Evolutionary conservation across 1,284 basidiomycete species (phyloP), one percentile per base, ranked within the genome.

Genomic region (Paramarasmius palmivorus): DNA sequence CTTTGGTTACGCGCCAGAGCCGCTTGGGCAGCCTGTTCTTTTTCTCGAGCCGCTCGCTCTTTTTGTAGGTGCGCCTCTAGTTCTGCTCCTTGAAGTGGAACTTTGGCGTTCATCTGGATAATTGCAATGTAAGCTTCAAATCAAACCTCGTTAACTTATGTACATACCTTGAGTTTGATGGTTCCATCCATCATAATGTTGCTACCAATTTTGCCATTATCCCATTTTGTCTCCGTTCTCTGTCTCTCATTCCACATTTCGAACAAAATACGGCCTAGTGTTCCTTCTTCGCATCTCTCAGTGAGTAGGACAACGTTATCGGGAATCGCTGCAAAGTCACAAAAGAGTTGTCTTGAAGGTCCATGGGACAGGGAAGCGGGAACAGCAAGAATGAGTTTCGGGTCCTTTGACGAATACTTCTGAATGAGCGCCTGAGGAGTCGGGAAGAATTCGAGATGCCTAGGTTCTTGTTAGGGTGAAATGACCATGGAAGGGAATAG

Each of bases 341-440:
- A 78, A 66, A 99, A 96, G 2, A 99, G 69, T 32, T 82, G 77
- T 20, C 96, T 82, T 0, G 95, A 96, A 7, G 92, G 90, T 1
- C 97, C 96, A 65, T 98, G 91, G 0, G 95, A 96, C 57, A 99
- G 78, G 0, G 92, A 92, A 0, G 91, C 86, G 0, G 97, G 96
- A 19, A 96, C 90, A 0, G 96, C 93, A 4, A 99, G 80, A 50
- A 99, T 93, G 35, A 98, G 81, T 67, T 98, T 98, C 0, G 96
- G 93, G 54, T 91, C 86, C 60, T 87, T 88, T 0, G 88, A 86
- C 0, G 94, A 92, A 63, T 95, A 90, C 3, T 85, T 87, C 57
- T 91, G 83, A 41, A 92, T 74, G 46, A 99, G 77, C 5, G 91
- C 84, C 60, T 88, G 86, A 4, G 93, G 86, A 56, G 84, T 91